Percentiles rank a stretch among this genome's conserved stretches.
Evolutionary conservation across 257 asterid genomes (phyloP).

Genomic region (Capsicum pubescens): DNA sequence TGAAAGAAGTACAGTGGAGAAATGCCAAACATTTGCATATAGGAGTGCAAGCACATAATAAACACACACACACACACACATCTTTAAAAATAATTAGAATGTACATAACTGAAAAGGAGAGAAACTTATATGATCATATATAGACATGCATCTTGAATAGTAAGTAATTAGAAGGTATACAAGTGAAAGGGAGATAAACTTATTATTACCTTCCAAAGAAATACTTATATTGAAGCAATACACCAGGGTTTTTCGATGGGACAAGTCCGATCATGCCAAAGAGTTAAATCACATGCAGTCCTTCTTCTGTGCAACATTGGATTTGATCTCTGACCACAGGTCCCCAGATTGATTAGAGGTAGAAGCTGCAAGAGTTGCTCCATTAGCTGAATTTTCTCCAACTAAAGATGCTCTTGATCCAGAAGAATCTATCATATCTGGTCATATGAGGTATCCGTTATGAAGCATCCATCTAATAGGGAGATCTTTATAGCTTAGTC

Average conservation of each 20-base stretch:
- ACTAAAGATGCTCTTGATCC: conserved; percentile 52
- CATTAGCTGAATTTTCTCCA: conserved; percentile 46
- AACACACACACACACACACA: neutral
- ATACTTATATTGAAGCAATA: too few relatives aligned
- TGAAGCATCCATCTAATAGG: conserved; percentile 99
- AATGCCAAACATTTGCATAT: neutral
- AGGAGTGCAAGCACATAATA: neutral
- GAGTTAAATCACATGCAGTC: too few relatives aligned
- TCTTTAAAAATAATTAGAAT: neutral
- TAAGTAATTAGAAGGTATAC: neutral
- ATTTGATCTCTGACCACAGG: too few relatives aligned
- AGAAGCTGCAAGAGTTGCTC: too few relatives aligned
- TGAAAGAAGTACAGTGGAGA: neutral
- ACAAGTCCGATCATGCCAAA: too few relatives aligned
- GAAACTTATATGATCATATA: neutral
- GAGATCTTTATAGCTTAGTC: conserved; percentile 78
- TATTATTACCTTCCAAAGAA: too few relatives aligned
- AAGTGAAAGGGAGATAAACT: neutral
- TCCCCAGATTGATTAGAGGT: too few relatives aligned
- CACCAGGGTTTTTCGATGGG: too few relatives aligned
- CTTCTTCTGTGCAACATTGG: too few relatives aligned
- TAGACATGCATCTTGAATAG: neutral
- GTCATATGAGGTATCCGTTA: conserved; percentile 90
- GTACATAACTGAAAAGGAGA: neutral
- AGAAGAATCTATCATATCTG: conserved; percentile 84